phyloP scores from a whole-genome alignment of 176 grass and related monocot species.

The Lolium rigidum region DNA sequence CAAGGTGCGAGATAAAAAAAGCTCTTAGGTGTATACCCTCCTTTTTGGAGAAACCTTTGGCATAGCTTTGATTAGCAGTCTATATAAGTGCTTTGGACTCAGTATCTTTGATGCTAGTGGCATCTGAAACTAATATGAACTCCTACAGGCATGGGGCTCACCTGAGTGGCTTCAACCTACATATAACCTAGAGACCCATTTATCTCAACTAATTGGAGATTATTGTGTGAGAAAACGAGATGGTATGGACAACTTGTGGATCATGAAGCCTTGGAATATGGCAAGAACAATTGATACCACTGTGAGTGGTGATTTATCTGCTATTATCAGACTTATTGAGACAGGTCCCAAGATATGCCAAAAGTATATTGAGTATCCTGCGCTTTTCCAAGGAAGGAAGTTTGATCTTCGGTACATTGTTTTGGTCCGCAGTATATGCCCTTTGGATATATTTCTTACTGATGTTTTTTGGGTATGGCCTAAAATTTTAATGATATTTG shows the following conservation, averaged over 20 bases:
- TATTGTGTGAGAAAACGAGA: slow-evolving; percentile 71
- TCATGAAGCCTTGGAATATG: slow-evolving; percentile 99
- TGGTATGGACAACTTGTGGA: slow-evolving; percentile 86
- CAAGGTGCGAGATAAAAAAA: slow-evolving; percentile 53
- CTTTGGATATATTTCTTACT: slow-evolving; percentile 91
- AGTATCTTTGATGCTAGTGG: neutral
- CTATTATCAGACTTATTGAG: slow-evolving; percentile 94
- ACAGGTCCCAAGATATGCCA: slow-evolving; percentile 99
- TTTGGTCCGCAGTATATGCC: slow-evolving; percentile 80
- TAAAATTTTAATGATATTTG: slow-evolving; percentile 34
- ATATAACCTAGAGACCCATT: slow-evolving; percentile 93
- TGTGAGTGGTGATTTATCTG: slow-evolving; percentile 79
- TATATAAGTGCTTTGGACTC: slow-evolving; percentile 31
- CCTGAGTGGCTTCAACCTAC: slow-evolving; percentile 97
- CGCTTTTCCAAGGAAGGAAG: slow-evolving; percentile 87
- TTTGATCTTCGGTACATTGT: slow-evolving; percentile 94
- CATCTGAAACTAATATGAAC: slow-evolving; percentile 47
- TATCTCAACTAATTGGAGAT: slow-evolving; percentile 92
- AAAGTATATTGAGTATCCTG: slow-evolving; percentile 89
- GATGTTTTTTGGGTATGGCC: slow-evolving; percentile 89
- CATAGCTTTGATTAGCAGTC: slow-evolving; percentile 18
- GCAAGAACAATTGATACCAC: slow-evolving; percentile 96
- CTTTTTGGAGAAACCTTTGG: neutral
- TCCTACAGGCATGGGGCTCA: slow-evolving; percentile 81
- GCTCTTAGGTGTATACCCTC: neutral